phyloP scores from a whole-genome alignment of 2,329 filamentous ascomycete species.

The Ustulina deusta region DNA sequence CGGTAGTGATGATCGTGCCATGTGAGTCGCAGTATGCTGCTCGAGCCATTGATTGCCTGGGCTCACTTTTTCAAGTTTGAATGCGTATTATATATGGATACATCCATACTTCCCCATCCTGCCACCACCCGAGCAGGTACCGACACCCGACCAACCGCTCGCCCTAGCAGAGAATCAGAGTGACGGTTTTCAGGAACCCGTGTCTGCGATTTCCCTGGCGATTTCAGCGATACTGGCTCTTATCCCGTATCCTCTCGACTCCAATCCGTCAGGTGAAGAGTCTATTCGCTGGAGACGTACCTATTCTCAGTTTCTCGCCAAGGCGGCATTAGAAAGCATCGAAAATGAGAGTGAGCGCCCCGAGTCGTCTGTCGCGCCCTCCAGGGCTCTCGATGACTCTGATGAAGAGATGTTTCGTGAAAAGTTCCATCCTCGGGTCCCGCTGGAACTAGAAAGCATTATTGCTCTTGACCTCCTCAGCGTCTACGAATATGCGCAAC shows the following conservation, averaged over 20 bases:
- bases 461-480: slow-evolving; percentile 62
- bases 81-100: slow-evolving; percentile 65
- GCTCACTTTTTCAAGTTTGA: slow-evolving; percentile 51
- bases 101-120: slow-evolving; percentile 64
- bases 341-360: slow-evolving; percentile 62
- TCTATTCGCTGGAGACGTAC: slow-evolving; percentile 59
- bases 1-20: slow-evolving; percentile 53
- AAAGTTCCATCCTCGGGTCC: slow-evolving; percentile 59
- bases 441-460: slow-evolving; percentile 61
- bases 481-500: slow-evolving; percentile 65
- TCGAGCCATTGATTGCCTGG: neutral
- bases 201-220: slow-evolving; percentile 59
- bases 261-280: slow-evolving; percentile 52
- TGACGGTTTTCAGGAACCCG: slow-evolving; percentile 54
- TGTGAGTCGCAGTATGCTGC: slow-evolving; percentile 51
- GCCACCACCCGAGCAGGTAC: slow-evolving; percentile 55
- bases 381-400: slow-evolving; percentile 57
- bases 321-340: slow-evolving; percentile 61
- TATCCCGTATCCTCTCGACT: slow-evolving; percentile 59
- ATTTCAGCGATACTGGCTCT: slow-evolving; percentile 62
- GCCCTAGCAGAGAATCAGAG: slow-evolving; percentile 54
- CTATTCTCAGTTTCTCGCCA: slow-evolving; percentile 62
- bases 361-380: slow-evolving; percentile 59
- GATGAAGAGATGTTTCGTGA: slow-evolving; percentile 50
- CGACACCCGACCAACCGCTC: slow-evolving; percentile 51